These are phyloP conservation scores for Podospora appendiculata DNA, from an alignment of 495 filamentous ascomycete genomes.

Conservation along the genomic window DNA sequence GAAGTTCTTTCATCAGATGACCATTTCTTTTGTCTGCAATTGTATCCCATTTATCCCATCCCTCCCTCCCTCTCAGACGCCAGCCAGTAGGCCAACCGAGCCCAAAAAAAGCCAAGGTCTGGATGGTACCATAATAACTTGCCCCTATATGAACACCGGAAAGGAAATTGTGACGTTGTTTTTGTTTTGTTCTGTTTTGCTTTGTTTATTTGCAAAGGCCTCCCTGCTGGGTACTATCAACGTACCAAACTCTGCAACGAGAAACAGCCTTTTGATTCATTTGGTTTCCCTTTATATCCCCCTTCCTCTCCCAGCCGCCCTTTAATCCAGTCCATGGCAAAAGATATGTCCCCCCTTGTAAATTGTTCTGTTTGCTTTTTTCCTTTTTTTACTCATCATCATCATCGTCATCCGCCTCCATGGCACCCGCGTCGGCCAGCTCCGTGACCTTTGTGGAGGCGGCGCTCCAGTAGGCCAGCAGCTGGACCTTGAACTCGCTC, in stretches of 20 bases:
- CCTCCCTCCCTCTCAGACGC: too few species aligned
- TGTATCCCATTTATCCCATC: too few species aligned
- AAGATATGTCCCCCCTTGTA: neutral
- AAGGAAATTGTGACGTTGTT: neutral
- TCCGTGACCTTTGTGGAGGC: conserved; percentile 52
- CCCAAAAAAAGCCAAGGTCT: conserved; percentile 5
- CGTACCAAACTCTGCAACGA: too few species aligned
- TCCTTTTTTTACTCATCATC: conserved; percentile 3
- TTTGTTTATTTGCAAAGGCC: neutral
- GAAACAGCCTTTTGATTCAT: too few species aligned
- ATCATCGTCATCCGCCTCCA: conserved; percentile 13
- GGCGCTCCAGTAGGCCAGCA: conserved; percentile 68
- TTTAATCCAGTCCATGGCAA: too few species aligned
- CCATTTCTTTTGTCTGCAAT: too few species aligned
- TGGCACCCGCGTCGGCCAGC: conserved; percentile 17
- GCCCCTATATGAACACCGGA: conserved; percentile 2
- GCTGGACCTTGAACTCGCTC: conserved; percentile 75
- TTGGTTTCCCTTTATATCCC: neutral
- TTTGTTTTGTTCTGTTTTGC: too few species aligned
- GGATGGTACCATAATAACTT: conserved; percentile 5
- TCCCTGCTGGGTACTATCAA: neutral
- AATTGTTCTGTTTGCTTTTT: neutral
- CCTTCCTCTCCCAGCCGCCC: too few species aligned
- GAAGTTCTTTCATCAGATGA: too few species aligned
- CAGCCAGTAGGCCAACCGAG: neutral